Evolutionary conservation across 164 flowering plant genomes (phyloP), one percentile per base, ranked within the genome.

Genomic region (Tetrastigma voinierianum): DNA sequence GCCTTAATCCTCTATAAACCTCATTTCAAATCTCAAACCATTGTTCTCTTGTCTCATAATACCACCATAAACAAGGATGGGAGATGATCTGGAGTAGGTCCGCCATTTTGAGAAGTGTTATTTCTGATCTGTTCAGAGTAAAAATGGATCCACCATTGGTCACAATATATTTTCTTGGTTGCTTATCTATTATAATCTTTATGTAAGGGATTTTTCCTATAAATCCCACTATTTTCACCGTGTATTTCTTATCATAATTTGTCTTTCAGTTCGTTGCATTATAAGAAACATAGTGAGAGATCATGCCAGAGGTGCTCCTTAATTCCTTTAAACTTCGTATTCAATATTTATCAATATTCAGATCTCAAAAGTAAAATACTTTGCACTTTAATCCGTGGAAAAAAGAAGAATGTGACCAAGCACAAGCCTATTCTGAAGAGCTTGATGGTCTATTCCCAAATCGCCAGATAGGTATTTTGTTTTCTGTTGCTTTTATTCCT

Each of bases 221-320:
- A 13, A 65, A 45, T 10, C 25, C 17, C 13, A n/a, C n/a, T n/a
- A n/a, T n/a, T n/a, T n/a, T n/a, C n/a, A n/a, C n/a, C n/a, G n/a
- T n/a, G n/a, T 21, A 40, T 58, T 63, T 5, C 20, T 17, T 25
- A 49, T n/a, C n/a, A n/a, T 25, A 16, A 13, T 55, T 66, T 64
- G 52, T 32, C 40, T 74, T 43, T 60, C 81, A 96, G 99, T 96
- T 53, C 91, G 96, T 19, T 96, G 99, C 80, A 85, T 93, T 44
- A 74, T 96, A 73, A 84, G n/a, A n/a, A 96, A 88, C 68, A 88
- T 96, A 51, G 98, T 90, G 32, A 83, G 99, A 74, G 99, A 96
- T 72, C 93, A 97, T 98, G 91, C 97, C 76, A n/a, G n/a, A n/a
- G 98, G 99, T 96, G 88, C 23, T 65, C 53, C 43, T 66, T 48